A percentile compares a stretch with the other conserved stretches of the same genome.
These are phyloP conservation scores for Pseudozyma sp. DNA, from an alignment of 1,284 basidiomycete species.

Conservation along the genomic window DNA sequence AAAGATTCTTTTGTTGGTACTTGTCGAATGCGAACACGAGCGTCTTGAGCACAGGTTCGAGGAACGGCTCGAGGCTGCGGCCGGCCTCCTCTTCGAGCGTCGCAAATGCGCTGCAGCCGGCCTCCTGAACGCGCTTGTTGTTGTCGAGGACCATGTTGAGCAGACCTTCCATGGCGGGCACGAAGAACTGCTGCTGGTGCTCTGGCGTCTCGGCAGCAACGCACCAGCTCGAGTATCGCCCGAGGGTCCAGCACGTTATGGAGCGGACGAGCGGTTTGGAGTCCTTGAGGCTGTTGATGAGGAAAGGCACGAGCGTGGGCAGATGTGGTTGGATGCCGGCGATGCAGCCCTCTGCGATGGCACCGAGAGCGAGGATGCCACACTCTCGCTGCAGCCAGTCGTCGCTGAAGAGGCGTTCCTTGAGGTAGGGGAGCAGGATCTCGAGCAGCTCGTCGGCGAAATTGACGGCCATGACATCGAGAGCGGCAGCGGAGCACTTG, in stretches of 20 bases:
- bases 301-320: constrained; percentile 88
- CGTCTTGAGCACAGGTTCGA: constrained; percentile 93
- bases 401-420: constrained; percentile 89
- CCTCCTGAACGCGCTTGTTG: constrained; percentile 99
- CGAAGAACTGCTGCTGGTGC: constrained; percentile 88
- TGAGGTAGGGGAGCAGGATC: constrained; percentile 87
- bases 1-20: constrained; percentile 99
- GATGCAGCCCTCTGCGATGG: constrained; percentile 99
- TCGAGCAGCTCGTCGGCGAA: constrained; percentile 88
- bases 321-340: constrained; percentile 94
- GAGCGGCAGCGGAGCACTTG: constrained; percentile 96
- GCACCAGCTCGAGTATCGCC: constrained; percentile 98
- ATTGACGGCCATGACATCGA: constrained; percentile 94
- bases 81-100: constrained; percentile 98
- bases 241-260: constrained; percentile 98
- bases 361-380: constrained; percentile 93
- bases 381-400: constrained; percentile 97
- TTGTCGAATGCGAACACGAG: constrained; percentile 95
- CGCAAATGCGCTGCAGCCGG: constrained; percentile 97
- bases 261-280: constrained; percentile 96
- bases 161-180: constrained; percentile 97
- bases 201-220: constrained; percentile 81
- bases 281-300: constrained; percentile 89
- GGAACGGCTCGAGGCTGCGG: constrained; percentile 85
- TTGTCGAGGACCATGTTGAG: constrained; percentile 97